These are phyloP conservation scores for Albizia julibrissin DNA, from an alignment of 306 rosid species.

Conservation along the genomic window DNA sequence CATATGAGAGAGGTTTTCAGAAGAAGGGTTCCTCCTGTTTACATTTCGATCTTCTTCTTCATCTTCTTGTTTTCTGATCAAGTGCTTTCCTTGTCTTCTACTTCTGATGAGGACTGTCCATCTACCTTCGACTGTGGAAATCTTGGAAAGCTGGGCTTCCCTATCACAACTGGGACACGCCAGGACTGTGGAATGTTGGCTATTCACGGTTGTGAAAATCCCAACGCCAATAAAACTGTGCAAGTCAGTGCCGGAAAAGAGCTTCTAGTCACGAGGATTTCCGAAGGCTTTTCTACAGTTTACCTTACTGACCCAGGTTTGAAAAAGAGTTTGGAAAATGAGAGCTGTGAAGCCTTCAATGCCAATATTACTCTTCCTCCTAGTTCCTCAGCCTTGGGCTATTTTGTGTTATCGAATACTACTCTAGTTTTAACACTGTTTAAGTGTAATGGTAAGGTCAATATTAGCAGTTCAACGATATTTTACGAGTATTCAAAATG, in stretches of 20 bases:
- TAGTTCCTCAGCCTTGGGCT: constrained; percentile 5
- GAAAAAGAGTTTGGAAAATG: not conserved
- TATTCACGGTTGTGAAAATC: constrained; percentile 31
- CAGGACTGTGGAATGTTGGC: constrained; percentile 33
- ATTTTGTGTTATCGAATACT: not conserved
- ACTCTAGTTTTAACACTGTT: not conserved
- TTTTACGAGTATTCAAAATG: not conserved
- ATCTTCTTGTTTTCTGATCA: constrained; percentile 2
- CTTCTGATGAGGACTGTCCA: constrained; percentile 3
- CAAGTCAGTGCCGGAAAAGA: not conserved
- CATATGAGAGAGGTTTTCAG: not conserved
- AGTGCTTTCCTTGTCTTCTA: not conserved
- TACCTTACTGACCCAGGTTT: not conserved
- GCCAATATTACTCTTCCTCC: constrained; percentile 20
- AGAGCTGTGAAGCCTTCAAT: constrained; percentile 15
- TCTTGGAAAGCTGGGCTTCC: not conserved
- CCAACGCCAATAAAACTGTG: not conserved
- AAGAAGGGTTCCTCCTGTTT: not conserved
- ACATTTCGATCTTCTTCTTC: not conserved
- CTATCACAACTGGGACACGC: constrained; percentile 6
- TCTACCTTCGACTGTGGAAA: constrained; percentile 36
- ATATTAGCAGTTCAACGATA: not conserved
- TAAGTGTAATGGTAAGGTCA: constrained; percentile 28
- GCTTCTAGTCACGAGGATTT: not conserved
- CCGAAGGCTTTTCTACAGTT: not conserved